Evolutionary conservation across 495 filamentous ascomycete genomes (phyloP).

Genomic region (Trichoderma orchidacearum): DNA sequence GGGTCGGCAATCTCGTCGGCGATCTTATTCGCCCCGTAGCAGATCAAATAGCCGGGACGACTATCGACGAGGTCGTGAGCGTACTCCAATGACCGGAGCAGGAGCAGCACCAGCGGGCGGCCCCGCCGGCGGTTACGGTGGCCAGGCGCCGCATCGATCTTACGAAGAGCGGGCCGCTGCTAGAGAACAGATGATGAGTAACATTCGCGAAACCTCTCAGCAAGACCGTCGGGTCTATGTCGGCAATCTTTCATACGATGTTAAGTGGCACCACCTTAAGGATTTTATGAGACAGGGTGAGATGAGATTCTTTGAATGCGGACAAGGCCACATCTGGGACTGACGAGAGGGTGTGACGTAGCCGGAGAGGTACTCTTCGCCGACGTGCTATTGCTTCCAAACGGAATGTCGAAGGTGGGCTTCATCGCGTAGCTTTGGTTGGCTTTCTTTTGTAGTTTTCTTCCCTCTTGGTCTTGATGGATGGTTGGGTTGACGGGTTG

Average conservation of each 20-base stretch:
- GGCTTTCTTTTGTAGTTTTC: conserved; percentile 56
- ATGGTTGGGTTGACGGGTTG: conserved; percentile 99
- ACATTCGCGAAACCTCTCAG: conserved; percentile 83
- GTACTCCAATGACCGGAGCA: conserved; percentile 75
- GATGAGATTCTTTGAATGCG: conserved; percentile 17
- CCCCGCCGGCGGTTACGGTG: conserved; percentile 41
- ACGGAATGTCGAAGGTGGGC: conserved; percentile 99
- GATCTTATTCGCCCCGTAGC: conserved; percentile 87
- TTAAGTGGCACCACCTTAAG: conserved; percentile 99
- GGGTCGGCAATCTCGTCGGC: conserved; percentile 37
- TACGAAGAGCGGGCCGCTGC: conserved; percentile 75
- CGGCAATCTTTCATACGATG: conserved; percentile 96
- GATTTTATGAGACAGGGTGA: conserved; percentile 99
- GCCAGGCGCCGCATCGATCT: conserved; percentile 47
- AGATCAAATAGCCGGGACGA: conserved; percentile 87
- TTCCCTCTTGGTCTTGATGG: conserved; percentile 67
- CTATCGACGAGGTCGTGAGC: conserved; percentile 63
- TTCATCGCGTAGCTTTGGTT: conserved; percentile 79
- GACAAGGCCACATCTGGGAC: neutral
- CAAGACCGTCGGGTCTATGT: conserved; percentile 99
- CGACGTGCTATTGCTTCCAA: conserved; percentile 98
- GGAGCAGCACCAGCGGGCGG: conserved; percentile 48
- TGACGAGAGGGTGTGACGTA: conserved; percentile 23
- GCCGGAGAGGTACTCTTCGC: conserved; percentile 99
- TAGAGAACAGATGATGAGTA: conserved; percentile 93